A percentile compares a stretch with the other conserved stretches of the same genome.
phyloP scores from a whole-genome alignment of 148 eudicot species.

The Silene latifolia region DNA sequence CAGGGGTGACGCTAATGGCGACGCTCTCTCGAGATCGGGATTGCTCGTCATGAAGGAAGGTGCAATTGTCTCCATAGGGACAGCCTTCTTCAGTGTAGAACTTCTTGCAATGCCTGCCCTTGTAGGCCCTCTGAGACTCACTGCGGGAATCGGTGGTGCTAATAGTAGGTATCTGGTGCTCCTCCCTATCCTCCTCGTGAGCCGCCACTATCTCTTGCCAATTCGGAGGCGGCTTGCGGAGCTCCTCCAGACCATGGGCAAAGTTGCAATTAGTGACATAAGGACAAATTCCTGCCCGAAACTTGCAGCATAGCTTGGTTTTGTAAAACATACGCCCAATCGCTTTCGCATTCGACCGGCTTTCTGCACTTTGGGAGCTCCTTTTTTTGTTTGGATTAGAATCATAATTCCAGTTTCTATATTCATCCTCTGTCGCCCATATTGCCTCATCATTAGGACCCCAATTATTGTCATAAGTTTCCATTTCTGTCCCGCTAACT shows the following conservation, averaged over 20 bases:
- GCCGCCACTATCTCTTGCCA: constrained; percentile 96
- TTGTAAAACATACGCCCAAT: constrained; percentile 97
- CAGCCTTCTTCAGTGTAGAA: constrained; percentile 90
- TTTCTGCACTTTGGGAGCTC: constrained; percentile 35
- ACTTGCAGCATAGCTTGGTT: constrained; percentile 86
- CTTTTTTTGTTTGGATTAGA: constrained; percentile 49
- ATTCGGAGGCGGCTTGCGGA: constrained; percentile 87
- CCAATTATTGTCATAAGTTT: constrained; percentile 30
- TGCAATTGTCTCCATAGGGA: constrained; percentile 88
- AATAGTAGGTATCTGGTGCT: constrained; percentile 74
- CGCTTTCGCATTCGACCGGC: constrained; percentile 68
- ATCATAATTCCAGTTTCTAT: constrained; percentile 35
- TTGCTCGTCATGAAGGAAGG: constrained; percentile 92
- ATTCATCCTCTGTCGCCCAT: constrained; percentile 52
- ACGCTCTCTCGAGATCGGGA: constrained; percentile 78
- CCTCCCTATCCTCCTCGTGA: constrained; percentile 61
- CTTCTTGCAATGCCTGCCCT: constrained; percentile 90
- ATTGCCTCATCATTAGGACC: constrained; percentile 37
- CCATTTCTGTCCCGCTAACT: constrained; percentile 1
- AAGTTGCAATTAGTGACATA: constrained; percentile 88
- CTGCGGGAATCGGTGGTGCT: constrained; percentile 37
- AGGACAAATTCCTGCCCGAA: constrained; percentile 88
- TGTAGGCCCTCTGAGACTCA: constrained; percentile 78
- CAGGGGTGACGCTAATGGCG: constrained; percentile 42
- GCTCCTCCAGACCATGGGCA: constrained; percentile 88